Base-by-base conservation (phyloP, 139 green algal genomes). In the Chlamydomonas schloesseri region DNA sequence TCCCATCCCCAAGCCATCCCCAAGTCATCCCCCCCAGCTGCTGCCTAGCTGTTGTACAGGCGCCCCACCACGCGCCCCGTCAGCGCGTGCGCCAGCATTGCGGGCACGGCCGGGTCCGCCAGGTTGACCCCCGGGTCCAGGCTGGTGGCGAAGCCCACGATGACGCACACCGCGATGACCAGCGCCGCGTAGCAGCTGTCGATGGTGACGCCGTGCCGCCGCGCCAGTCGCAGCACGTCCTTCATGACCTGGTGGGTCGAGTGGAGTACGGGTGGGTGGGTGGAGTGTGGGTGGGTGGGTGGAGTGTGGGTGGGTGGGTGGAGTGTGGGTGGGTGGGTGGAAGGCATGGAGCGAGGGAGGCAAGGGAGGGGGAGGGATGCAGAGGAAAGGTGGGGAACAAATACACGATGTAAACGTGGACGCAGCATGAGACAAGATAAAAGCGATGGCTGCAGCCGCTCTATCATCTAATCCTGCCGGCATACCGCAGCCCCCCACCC, bases 41-140 rank as follows among this genome's bases (percentile, higher is more conserved):
- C n/a, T n/a, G n/a, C n/a, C 64, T 57, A 86, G 81, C 76, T 83
- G 87, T 98, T 83, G 87, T 98, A 98, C 71, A 98, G 84, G 2
- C 96, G 84, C 0, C 96, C 96, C 14, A 92, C 60, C 26, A 97
- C 91, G 0, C 89, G 84, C 14, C 96, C 96, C 2, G 93, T 97
- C 26, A 99, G 83, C 31, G 88, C 69, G 85, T 97, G 94, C 10
- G 87, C 84, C 58, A 99, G 86, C 95, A 95, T 34, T 37, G 75
- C 92, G 0, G 95, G 92, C 0, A 93, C 87, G 11, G 95, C 95
- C 9, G 95, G 95, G 79, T 99, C 97, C 87, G 98, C 94, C 18
- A 99, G 91, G 90, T 98, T 98, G 18, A 99, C 89, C 14, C 86
- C 34, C 0, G 94, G 93, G 89, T 99, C 97, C 64, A 99, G 85